Evolutionary conservation across 768 basidiomycete species (phyloP), one percentile per base, ranked within the genome.

Genomic region (Tylopilus felleus): DNA sequence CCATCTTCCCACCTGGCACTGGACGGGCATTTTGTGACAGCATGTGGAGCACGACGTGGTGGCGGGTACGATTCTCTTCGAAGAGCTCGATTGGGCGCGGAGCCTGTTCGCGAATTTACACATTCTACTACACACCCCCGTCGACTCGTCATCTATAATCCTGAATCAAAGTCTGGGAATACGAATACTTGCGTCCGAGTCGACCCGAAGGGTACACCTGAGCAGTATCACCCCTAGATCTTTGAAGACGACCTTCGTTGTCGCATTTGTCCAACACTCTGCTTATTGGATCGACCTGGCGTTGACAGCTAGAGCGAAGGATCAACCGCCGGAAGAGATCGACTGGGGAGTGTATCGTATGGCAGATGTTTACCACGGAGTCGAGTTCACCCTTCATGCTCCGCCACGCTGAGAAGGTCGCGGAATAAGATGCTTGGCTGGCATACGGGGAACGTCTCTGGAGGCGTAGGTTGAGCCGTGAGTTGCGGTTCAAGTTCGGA

Each of bases 371-470:
- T 65, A 65, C 21, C 57, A 50, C 13, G 22, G 49, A 2, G 64
- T 60, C 19, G 49, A 58, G 42, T 68, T 65, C 49, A 65, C 66
- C 4, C 57, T 65, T 68, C 39, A 38, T 66, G 41, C 51, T 68
- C 29, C 19, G 0, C n/a, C 52, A 59, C 2, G 13, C 35, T 5
- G 17, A 8, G 1, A 23, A 0, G 4, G 38, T 44, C 29, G 44
- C 47, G n/a, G 31, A 60, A 6, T 31, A 56, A 8, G 19, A 16
- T 2, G 49, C 53, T 25, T 68, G 64, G 64, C 9, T 29, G 8
- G 13, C 13, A 10, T 65, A 64, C 10, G 66, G 64, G 8, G 22
- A 65, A 27, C 60, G 66, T 39, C 53, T 68, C 13, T 63, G 64
- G 35, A 36, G 35, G 35, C 6, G 16, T 7, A n/a, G 0, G 56